Base-by-base conservation (phyloP, 2,329 filamentous ascomycete species). In the Colletotrichum australisinense region DNA sequence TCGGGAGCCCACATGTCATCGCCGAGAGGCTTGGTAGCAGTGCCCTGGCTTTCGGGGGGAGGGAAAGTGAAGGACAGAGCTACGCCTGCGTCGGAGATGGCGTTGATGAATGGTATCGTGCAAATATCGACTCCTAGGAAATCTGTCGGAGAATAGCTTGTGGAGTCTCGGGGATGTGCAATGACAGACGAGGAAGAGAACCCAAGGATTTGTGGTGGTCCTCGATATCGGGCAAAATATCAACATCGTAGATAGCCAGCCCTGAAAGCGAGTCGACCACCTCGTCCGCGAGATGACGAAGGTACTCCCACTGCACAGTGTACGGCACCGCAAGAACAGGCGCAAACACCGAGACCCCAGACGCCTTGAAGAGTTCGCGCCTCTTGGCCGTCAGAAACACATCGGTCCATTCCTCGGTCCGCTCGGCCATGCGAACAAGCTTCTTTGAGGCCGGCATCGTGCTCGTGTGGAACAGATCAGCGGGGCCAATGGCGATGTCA, bases 31-130 rank as follows among this genome's bases (percentile, higher is more conserved):
- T 79, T 77, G 12, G 22, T 74, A 78, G 11, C 52, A 58, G 7
- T 24, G 62, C n/a, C 42, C 14, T 26, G 57, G 38, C 19, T 22
- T 8, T 69, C 55, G 3, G 80, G 74, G 0, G 85, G 78, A 4
- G 94, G 92, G 78, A 98, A 97, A 2, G 84, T 83, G 79, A 98
- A 98, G 24, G 90, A 88, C 24, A 98, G 85, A 1, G 95, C 95
- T 35, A 98, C 92, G 2, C 97, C 97, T 1, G 93, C 91, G 80
- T 99, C 95, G 0, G 95, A 97, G 5, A 91, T 88, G 42, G 85
- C 84, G 65, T 91, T 91, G 66, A 97, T 84, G 79, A 98, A 97
- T 0, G 94, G 92, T 1, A 97, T 82, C 0, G 93, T 91, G 80
- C 97, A 90, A 22, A 98, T 76, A 79, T 99, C 97, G 63, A 95